Base-by-base conservation (phyloP, 192 early-diverging fungal genomes). In the Backusella mclennaniae region DNA sequence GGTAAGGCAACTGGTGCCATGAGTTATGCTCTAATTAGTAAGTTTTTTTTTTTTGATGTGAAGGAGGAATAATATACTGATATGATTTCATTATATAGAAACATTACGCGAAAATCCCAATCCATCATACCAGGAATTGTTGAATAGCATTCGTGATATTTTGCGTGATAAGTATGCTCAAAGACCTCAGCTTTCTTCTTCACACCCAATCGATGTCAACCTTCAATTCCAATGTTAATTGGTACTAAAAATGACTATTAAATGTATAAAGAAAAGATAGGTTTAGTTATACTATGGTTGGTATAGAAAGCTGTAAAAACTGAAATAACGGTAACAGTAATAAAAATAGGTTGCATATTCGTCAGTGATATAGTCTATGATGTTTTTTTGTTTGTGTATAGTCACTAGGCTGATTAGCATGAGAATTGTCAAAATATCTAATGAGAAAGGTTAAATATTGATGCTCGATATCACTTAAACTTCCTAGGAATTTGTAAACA, bases 111-210 rank as follows among this genome's bases (percentile, higher is more conserved):
- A 83, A 7, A 90, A 90, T 33, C 89, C 83, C 0, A 75, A 85
- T 14, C 86, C 92, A 75, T 88, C 89, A 8, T 96, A 94, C 75
- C 84, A 90, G 15, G 83, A 93, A 81, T 74, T 96, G 6, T 81
- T 96, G 66, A 89, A 90, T 75, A 86, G 80, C 36, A 84, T 95
- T 46, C 88, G 94, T 66, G 82, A 83, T 6, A 89, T 93, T 59
- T 83, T 97, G 76, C 73, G 80, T 4, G 76, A 80, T 38, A 86
- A 87, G 67, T 95, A 95, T 76, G 81, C 75, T 11, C 95, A 97
- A 83, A 88, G 93, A 77, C 95, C 95, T 19, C 95, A 97, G 81
- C 85, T 97, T 36, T 85, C 84, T 53, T 85, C 86, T 11, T 88
- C 88, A 6, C 84, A 87, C 21, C 81, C 86, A 44, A 90, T 93